A percentile compares a stretch with the other conserved stretches of the same genome.
Evolutionary conservation across 163 green algal genomes (phyloP).

Genomic region (Scenedesmus sp.): DNA sequence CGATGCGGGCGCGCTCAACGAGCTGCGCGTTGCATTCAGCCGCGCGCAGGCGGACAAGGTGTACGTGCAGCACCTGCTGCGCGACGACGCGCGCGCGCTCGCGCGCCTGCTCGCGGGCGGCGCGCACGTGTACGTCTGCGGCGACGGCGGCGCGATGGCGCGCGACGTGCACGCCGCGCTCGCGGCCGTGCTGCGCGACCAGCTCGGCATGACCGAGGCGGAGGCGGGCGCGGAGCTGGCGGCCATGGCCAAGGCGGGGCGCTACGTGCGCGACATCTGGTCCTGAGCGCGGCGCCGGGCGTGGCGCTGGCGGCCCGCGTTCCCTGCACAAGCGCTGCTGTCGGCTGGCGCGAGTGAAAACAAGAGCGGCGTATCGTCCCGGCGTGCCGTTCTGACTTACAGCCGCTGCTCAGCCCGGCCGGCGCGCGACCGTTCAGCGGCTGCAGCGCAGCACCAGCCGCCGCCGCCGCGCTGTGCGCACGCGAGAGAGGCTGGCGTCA

Average conservation of each 20-base stretch:
- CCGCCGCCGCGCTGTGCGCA: too few relatives aligned
- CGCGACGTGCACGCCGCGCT: conserved; percentile 85
- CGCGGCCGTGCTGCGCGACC: conserved; percentile 53
- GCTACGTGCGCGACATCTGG: conserved; percentile 97
- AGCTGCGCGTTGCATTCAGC: conserved; percentile 88
- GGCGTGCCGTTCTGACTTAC: too few relatives aligned
- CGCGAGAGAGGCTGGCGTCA: too few relatives aligned
- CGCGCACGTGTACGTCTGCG: conserved; percentile 84
- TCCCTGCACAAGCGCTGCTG: too few relatives aligned
- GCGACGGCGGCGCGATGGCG: conserved; percentile 84
- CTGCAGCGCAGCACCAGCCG: too few relatives aligned
- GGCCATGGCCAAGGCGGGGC: conserved; percentile 73
- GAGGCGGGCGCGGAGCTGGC: conserved; percentile 63
- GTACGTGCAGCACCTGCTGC: conserved; percentile 75
- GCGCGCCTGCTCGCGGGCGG: conserved; percentile 61
- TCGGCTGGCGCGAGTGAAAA: too few relatives aligned
- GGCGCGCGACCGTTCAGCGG: too few relatives aligned
- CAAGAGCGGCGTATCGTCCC: too few relatives aligned
- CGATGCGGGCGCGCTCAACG: conserved; percentile 75
- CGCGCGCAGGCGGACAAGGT: conserved; percentile 68
- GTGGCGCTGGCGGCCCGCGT: too few relatives aligned
- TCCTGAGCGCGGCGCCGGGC: conserved; percentile 63
- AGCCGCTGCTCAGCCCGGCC: too few relatives aligned
- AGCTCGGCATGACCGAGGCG: conserved; percentile 56
- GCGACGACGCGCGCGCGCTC: conserved; percentile 57